Base-by-base conservation (phyloP, 306 rosid genomes). In the Malus fusca region DNA sequence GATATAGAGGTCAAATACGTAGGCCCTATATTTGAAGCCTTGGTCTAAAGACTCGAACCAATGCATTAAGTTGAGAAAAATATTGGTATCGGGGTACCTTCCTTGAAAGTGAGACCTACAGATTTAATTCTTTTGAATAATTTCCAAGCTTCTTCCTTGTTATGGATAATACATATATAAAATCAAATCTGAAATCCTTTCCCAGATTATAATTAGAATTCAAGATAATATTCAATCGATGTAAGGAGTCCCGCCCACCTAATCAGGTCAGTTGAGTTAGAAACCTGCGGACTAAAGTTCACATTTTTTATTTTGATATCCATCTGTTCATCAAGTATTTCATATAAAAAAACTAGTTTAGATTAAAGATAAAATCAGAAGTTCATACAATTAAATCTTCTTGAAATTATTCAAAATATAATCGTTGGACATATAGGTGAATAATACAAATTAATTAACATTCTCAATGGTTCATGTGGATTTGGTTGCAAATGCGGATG, bases 101-200 rank as follows among this genome's bases (percentile, higher is more conserved):
- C 72, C 42, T 28, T 26, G 71, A 52, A 31, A 64, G 61, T 60
- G 52, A 78, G 82, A 75, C 85, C 88, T 88, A 85, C 77, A 67
- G 44, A 80, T 73, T 58, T 60, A 61, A 78, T 60, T 80, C 74
- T 10, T 28, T 37, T 75, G 37, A 52, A 35, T 73, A 8, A 33
- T 51, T 75, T 75, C 14, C 55, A 51, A 15, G 6, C 52, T 15
- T 22, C 42, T 52, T 53, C 63, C n/a, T 0, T 35, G 51, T n/a
- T 31, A n/a, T 30, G 31, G 21, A 1, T 21, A 11, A 43, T 22
- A 40, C 26, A 15, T 5, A 19, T 21, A 62, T 26, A 62, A 7
- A 62, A 62, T 17, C 21, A 62, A 62, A 28, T 28, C 37, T 62
- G 12, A 58, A 58, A 56, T n/a, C 42, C 22, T 30, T 63, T 33